These are phyloP conservation scores for Russula compacta DNA, from an alignment of 768 basidiomycete species.

Conservation along the genomic window DNA sequence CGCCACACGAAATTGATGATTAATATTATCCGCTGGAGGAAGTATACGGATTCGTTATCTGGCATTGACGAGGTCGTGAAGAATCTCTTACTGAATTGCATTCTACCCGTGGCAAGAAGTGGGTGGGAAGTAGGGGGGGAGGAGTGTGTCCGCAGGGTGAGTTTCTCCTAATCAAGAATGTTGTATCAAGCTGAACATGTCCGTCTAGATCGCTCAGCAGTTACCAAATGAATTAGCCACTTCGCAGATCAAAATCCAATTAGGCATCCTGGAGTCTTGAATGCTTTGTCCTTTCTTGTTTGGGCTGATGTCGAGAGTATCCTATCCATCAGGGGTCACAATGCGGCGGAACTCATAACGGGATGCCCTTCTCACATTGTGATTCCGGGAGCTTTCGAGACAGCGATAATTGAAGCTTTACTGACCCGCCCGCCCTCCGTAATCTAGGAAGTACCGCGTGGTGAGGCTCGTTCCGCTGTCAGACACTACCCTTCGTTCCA, in stretches of 20 bases:
- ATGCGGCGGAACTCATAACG: constrained; percentile 30
- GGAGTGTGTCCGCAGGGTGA: constrained; percentile 51
- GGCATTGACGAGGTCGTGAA: constrained; percentile 46
- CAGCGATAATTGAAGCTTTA: constrained; percentile 42
- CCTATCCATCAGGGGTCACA: constrained; percentile 24
- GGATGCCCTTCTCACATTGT: constrained; percentile 22
- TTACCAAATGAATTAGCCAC: constrained; percentile 21
- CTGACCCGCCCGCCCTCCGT: constrained; percentile 39
- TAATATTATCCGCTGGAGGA: constrained; percentile 71
- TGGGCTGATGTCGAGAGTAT: constrained; percentile 25
- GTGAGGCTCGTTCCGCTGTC: constrained; percentile 69
- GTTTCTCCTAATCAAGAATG: constrained; percentile 13
- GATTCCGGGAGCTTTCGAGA: constrained; percentile 21
- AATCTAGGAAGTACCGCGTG: constrained; percentile 22
- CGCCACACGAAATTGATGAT: constrained; percentile 62
- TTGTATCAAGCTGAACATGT: not conserved
- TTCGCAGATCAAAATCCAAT: constrained; percentile 3
- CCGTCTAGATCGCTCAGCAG: constrained; percentile 6
- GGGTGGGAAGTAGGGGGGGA: constrained; percentile 89
- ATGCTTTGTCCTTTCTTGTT: not conserved
- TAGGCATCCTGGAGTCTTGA: constrained; percentile 9
- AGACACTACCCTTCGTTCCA: constrained; percentile 23
- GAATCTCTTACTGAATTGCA: constrained; percentile 47
- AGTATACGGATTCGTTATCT: constrained; percentile 53
- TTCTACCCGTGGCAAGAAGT: constrained; percentile 57